Evolutionary conservation across 306 rosid genomes (phyloP).

Genomic region (Citrullus mucosospermus): DNA sequence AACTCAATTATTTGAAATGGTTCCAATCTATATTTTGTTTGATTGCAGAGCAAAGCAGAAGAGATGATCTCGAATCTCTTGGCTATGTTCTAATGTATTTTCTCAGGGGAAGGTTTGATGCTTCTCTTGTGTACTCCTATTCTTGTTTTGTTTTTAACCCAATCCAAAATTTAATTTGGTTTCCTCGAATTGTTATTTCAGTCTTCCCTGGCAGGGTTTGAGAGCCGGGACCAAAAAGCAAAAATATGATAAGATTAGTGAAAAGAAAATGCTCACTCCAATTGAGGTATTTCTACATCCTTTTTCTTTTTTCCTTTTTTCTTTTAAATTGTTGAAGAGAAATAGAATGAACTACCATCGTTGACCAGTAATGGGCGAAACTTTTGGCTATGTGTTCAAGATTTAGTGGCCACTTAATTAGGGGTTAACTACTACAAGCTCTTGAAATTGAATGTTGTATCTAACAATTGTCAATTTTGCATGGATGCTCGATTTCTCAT

Average conservation of each 20-base stretch:
- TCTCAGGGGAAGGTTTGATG: constrained; percentile 84
- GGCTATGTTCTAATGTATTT: constrained; percentile 98
- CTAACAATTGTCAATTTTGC: background rate
- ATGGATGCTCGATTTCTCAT: background rate
- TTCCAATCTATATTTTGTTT: background rate
- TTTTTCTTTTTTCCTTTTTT: background rate
- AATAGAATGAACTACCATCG: background rate
- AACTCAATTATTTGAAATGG: background rate
- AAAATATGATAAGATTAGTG: constrained; percentile 90
- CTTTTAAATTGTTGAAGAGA: background rate
- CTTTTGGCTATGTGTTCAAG: background rate
- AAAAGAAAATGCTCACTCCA: constrained; percentile 81
- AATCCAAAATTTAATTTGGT: constrained; percentile 14
- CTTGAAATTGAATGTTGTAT: background rate
- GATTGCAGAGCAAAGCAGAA: constrained; percentile 94
- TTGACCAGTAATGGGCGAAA: background rate
- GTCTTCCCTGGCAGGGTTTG: constrained; percentile 99
- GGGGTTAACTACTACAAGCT: background rate
- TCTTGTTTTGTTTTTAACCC: background rate
- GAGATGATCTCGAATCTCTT: constrained; percentile 99
- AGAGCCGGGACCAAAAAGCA: constrained; percentile 98
- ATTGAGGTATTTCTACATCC: constrained; percentile 61
- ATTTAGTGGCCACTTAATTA: background rate
- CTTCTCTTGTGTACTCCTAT: constrained; percentile 1
- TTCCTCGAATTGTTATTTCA: constrained; percentile 22